These are phyloP conservation scores for Fusarium mundagurra DNA, from an alignment of 2,329 filamentous ascomycete genomes.

Conservation along the genomic window DNA sequence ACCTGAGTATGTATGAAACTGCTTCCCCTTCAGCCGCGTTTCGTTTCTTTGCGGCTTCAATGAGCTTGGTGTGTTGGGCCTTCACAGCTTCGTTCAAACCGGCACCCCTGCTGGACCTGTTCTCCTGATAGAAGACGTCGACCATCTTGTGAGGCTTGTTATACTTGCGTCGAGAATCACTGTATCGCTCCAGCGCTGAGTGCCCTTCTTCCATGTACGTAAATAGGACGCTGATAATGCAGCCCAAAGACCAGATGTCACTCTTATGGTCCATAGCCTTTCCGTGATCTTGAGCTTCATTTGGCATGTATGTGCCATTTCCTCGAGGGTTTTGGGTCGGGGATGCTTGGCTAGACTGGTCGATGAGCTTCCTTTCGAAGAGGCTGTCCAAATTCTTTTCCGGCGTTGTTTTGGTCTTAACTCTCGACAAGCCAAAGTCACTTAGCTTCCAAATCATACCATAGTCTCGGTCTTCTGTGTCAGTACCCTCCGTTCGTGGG, in stretches of 20 bases:
- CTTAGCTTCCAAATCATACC: neutral
- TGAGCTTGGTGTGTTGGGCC: neutral
- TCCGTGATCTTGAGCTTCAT: accelerated
- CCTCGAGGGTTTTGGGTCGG: neutral
- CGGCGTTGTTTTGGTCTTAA: neutral
- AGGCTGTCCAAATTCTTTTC: neutral
- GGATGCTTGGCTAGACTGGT: neutral
- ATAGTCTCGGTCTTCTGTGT: neutral
- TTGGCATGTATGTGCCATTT: neutral
- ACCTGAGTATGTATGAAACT: neutral
- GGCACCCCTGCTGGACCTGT: neutral
- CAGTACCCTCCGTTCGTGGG: accelerated
- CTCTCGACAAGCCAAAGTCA: neutral
- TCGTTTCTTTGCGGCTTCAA: neutral
- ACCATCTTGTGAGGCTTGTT: neutral
- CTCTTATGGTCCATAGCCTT: neutral
- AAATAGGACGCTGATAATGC: neutral
- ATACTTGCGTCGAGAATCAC: neutral
- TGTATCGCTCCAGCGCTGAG: accelerated
- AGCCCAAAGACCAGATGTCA: neutral
- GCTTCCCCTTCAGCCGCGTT: neutral
- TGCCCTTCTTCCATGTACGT: neutral
- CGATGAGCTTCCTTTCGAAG: neutral
- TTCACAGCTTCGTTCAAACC: neutral
- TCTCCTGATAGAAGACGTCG: neutral